Base-by-base conservation (phyloP, 306 rosid genomes). In the Herpetospermum pedunculosum region DNA sequence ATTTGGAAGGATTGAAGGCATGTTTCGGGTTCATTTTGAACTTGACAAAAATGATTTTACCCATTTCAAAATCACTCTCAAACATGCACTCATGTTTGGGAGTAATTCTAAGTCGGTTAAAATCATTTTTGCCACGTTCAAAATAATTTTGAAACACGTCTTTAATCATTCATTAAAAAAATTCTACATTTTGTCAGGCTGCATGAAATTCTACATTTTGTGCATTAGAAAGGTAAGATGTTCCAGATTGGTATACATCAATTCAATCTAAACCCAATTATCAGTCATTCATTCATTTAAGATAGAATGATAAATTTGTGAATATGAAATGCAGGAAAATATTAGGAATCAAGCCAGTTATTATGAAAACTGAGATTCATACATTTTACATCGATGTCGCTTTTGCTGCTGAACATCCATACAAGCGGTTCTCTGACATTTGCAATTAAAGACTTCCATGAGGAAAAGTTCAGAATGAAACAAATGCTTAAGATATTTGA, bases 401-500 rank as follows among this genome's bases (percentile, higher is more conserved):
- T 74, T 80, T 80, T 79, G 82, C 57, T 72, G 84, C 57, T 77
- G 12, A 71, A 70, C 28, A 52, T 77, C 62, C 43, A 38, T 60
- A 50, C 74, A 76, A 74, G 77, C 72, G 40, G 75, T 69, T 43
- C 63, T 78, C 99, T 95, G 95, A 46, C 58, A 49, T 58, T 69
- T 77, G 77, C 60, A 67, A 73, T 59, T 26, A 43, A 60, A 9
- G 74, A 70, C n/a, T 71, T 69, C 12, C 54, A 6, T 69, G 53
- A 69, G 54, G 12, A 15, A 21, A 8, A 6, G 57, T 46, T 44
- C 28, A 70, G 37, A 29, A 70, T 28, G 74, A 16, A 28, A 70
- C 28, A 70, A 18, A 9, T 47, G 58, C 41, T n/a, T 44, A 0
- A 41, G 16, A 70, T n/a, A 46, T 70, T 15, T 28, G 25, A 70